Evolutionary conservation across 2,329 filamentous ascomycete species (phyloP), one percentile per base, ranked within the genome.

Genomic region (Aulographum hederae): DNA sequence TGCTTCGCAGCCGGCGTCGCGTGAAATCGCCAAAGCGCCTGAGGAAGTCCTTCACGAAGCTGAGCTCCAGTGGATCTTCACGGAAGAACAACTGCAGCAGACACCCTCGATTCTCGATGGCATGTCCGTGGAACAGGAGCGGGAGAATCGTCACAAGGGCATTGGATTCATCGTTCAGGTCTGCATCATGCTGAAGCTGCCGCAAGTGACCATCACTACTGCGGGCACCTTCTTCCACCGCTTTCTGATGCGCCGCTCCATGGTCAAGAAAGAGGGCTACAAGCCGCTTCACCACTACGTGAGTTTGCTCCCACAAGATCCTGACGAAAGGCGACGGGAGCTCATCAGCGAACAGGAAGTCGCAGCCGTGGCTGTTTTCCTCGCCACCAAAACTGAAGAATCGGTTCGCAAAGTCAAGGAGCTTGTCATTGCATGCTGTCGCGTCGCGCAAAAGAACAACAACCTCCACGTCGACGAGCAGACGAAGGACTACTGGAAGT

Each of bases 401-500:
- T 93, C 91, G 49, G 91, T 84, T 48, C 76, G 86, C 30, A 93
- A 93, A 56, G 93, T 93, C 43, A 91, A 82, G 46, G 84, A 94
- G 41, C 67, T 98, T 37, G 86, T 98, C 41, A 77, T 94, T 19
- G 81, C 85, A 1, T 89, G 92, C 44, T 89, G 84, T 37, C 81
- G 86, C 41, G 82, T 94, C 14, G 89, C 86, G 18, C 84, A 94
- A 53, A 95, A 98, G 58, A 86, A 95, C 43, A 65, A 81, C 2
- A 79, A 82, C 44, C 69, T 94, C 36, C 63, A 86, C 33, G 80
- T 95, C 32, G 89, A 98, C 49, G 89, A 95, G 54, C 85, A 95
- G 53, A 91, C 79, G 42, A 95, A 94, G 48, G 89, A 98, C 48
- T 98, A 89, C 51, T 98, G 89, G 89, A 73, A 79, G 46, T 98